A percentile compares a stretch with the other conserved stretches of the same genome.
Evolutionary conservation across 1,284 basidiomycete genomes (phyloP).

Genomic region (Tylopilus microsporus): DNA sequence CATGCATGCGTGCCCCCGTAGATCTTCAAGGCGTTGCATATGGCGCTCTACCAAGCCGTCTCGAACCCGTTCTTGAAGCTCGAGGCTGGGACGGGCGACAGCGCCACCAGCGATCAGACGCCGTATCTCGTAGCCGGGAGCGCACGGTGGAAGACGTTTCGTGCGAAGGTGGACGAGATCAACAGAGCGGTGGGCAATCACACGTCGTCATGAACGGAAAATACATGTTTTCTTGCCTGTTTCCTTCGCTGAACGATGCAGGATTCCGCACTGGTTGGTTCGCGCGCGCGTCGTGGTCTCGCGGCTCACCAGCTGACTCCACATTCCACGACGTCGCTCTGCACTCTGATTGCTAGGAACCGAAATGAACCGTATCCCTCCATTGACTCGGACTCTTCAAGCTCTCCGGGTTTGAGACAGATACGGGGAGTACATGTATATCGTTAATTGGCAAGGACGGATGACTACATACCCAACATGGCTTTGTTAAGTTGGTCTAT

Average conservation of each 20-base stretch:
- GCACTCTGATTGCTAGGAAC: conserved; percentile 36
- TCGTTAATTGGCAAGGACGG: neutral
- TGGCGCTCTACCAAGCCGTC: conserved; percentile 71
- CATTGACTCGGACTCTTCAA: conserved; percentile 73
- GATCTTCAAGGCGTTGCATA: conserved; percentile 78
- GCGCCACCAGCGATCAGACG: conserved; percentile 45
- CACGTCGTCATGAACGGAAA: conserved; percentile 6
- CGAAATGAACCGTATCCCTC: conserved; percentile 55
- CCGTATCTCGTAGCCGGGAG: conserved; percentile 56
- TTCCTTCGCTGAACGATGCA: neutral
- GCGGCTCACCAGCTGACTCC: conserved; percentile 24
- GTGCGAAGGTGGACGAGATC: conserved; percentile 67
- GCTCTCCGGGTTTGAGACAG: conserved; percentile 71
- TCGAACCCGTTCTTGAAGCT: conserved; percentile 75
- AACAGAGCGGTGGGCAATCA: conserved; percentile 46
- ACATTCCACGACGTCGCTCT: conserved; percentile 22
- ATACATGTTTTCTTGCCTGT: neutral
- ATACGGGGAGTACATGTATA: conserved; percentile 75
- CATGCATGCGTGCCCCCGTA: conserved; percentile 26
- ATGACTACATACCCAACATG: conserved; percentile 40
- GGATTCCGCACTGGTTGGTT: conserved; percentile 18
- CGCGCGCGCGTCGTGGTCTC: conserved; percentile 25
- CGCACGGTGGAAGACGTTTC: conserved; percentile 65
- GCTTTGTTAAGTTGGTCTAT: conserved; percentile 51
- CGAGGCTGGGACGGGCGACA: conserved; percentile 42